A percentile compares a stretch with the other conserved stretches of the same genome.
Conservation (phyloP, 1,284 basidiomycete species). For the Puccinia novopanici region DNA sequence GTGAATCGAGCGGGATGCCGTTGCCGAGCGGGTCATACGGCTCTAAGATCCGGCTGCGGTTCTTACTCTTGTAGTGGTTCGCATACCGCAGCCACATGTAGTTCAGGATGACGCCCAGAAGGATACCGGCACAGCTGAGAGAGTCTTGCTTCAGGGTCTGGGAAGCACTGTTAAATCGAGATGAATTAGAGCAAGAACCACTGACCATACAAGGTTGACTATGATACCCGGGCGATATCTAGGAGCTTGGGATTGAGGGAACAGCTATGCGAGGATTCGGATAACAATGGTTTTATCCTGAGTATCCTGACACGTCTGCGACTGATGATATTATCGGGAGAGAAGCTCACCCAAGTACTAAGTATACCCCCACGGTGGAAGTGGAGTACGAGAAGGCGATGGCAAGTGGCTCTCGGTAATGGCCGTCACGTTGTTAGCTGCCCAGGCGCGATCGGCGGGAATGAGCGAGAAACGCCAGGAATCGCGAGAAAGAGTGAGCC, state of each 20-base stretch:
- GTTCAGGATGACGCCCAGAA: background rate
- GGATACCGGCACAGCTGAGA: constrained; percentile 4
- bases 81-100: background rate
- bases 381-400: constrained; percentile 15
- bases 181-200: background rate
- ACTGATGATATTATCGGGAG: background rate
- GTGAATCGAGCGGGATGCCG: background rate
- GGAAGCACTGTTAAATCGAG: background rate
- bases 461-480: constrained; percentile 19
- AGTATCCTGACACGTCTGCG: background rate
- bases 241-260: constrained; percentile 18
- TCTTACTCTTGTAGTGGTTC: background rate
- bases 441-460: constrained; percentile 32
- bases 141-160: background rate
- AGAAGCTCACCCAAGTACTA: constrained; percentile 41
- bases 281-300: background rate
- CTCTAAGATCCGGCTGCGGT: background rate
- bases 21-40: background rate
- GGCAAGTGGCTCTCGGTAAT: constrained; percentile 41
- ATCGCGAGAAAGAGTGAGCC: constrained; percentile 43
- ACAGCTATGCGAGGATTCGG: constrained; percentile 12
- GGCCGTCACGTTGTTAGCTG: constrained; percentile 26
- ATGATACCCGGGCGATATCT: constrained; percentile 20
- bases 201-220: constrained; percentile 29
- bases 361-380: constrained; percentile 25